Evolutionary conservation across 495 filamentous ascomycete species (phyloP).

Genomic region (Friedmanniomyces endolithicus): DNA sequence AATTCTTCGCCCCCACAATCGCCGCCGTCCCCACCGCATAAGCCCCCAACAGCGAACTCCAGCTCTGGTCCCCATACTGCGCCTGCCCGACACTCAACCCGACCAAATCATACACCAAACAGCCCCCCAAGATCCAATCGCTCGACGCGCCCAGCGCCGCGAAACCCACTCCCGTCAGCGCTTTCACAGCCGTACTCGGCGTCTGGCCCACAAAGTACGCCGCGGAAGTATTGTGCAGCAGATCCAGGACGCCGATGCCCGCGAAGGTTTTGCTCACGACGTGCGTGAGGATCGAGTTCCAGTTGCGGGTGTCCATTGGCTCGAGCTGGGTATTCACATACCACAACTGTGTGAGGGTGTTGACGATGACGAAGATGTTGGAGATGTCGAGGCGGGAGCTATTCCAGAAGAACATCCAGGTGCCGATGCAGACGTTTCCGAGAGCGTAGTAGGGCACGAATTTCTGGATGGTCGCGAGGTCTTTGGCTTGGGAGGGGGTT

Average conservation of each 20-base stretch:
- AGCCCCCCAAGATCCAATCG: slow-evolving; percentile 44
- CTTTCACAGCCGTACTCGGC: slow-evolving; percentile 34
- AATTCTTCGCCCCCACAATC: slow-evolving; percentile 39
- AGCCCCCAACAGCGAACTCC: slow-evolving; percentile 35
- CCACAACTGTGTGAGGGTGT: slow-evolving; percentile 38
- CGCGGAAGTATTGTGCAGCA: slow-evolving; percentile 40
- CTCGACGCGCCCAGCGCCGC: slow-evolving; percentile 22
- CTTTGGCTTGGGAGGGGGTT: slow-evolving; percentile 20
- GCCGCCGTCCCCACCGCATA: slow-evolving; percentile 37
- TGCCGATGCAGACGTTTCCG: slow-evolving; percentile 42
- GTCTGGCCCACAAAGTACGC: slow-evolving; percentile 36
- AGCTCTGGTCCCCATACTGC: slow-evolving; percentile 23
- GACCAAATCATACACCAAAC: slow-evolving; percentile 41
- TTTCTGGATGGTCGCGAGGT: slow-evolving; percentile 32
- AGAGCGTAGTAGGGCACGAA: slow-evolving; percentile 38
- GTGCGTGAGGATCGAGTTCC: slow-evolving; percentile 37
- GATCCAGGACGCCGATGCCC: slow-evolving; percentile 41
- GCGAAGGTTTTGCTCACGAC: slow-evolving; percentile 42
- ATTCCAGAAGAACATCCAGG: slow-evolving; percentile 50
- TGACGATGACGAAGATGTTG: slow-evolving; percentile 40
- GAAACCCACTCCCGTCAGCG: slow-evolving; percentile 36
- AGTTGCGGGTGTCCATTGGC: slow-evolving; percentile 35
- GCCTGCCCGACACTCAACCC: slow-evolving; percentile 38
- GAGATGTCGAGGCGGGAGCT: slow-evolving; percentile 31
- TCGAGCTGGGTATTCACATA: slow-evolving; percentile 34